Conservation (phyloP, 2,329 filamentous ascomycete genomes). For the Neonectria punicea region DNA sequence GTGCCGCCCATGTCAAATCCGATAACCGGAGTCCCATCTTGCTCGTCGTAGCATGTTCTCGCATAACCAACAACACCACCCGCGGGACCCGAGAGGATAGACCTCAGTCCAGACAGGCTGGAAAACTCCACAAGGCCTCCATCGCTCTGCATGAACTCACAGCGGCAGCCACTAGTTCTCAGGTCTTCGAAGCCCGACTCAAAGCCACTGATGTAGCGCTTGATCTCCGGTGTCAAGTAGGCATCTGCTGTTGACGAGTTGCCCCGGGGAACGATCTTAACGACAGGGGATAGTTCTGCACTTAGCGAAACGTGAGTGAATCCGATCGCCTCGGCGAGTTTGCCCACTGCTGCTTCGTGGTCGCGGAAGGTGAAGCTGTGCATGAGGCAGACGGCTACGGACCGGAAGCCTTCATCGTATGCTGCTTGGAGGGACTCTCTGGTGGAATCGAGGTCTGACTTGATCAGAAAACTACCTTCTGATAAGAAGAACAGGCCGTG, state of each 20-base stretch:
- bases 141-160: conserved; percentile 94
- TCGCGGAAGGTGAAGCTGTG: conserved; percentile 90
- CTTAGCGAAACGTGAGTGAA: conserved; percentile 73
- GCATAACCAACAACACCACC: conserved; percentile 92
- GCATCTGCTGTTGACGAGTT: conserved; percentile 54
- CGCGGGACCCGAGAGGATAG: conserved; percentile 87
- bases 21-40: conserved; percentile 85
- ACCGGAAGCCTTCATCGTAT: conserved; percentile 74
- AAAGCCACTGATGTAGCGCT: conserved; percentile 72
- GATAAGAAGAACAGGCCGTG: not conserved
- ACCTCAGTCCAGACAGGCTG: conserved; percentile 82
- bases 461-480: not conserved
- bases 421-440: conserved; percentile 61
- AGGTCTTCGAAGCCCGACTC: conserved; percentile 78
- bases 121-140: conserved; percentile 77
- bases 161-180: conserved; percentile 75
- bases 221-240: conserved; percentile 52
- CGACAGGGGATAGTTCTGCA: conserved; percentile 51
- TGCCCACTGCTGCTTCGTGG: conserved; percentile 81
- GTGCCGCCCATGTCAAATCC: conserved; percentile 95
- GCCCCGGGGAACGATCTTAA: conserved; percentile 53
- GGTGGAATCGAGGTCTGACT: conserved; percentile 9
- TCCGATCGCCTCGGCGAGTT: conserved; percentile 79
- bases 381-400: conserved; percentile 88
- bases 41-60: conserved; percentile 84